Conservation (phyloP, 148 eudicot species). For the Rhododendron vialii region DNA sequence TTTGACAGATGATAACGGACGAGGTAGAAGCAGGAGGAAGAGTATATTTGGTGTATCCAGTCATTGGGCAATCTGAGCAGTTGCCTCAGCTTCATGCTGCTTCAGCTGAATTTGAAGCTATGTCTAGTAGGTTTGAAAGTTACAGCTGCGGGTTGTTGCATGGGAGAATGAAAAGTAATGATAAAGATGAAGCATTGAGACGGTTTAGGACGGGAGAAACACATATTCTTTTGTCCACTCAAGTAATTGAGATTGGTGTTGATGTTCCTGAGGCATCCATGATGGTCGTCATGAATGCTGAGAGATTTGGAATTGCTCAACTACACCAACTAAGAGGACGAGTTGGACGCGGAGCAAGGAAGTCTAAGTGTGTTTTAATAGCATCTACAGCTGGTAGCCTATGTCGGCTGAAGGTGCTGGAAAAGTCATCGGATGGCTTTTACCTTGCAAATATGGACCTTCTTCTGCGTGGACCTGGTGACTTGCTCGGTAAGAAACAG, state of each 20-base stretch:
- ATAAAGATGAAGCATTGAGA: constrained; percentile 70
- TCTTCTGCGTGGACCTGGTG: constrained; percentile 90
- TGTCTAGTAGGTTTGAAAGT: constrained; percentile 47
- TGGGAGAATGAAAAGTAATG: constrained; percentile 81
- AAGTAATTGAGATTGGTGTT: constrained; percentile 87
- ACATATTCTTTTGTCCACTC: constrained; percentile 76
- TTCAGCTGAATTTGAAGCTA: constrained; percentile 62
- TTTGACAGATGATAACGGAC: constrained; percentile 62
- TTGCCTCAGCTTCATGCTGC: constrained; percentile 95
- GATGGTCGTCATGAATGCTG: constrained; percentile 98
- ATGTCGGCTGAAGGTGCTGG: constrained; percentile 66
- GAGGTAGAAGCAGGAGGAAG: constrained; percentile 78
- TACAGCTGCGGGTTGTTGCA: constrained; percentile 82
- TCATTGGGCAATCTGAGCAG: constrained; percentile 78
- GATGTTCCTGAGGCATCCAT: constrained; percentile 97
- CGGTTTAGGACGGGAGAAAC: constrained; percentile 74
- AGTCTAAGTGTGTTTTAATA: constrained; percentile 70
- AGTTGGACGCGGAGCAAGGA: constrained; percentile 83
- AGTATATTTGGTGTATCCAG: constrained; percentile 80
- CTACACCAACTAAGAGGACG: constrained; percentile 95
- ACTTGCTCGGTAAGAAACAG: constrained; percentile 94
- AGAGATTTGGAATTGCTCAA: constrained; percentile 96
- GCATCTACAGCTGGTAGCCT: constrained; percentile 50
- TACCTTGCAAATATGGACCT: constrained; percentile 86
- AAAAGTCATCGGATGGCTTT: constrained; percentile 76